Base-by-base conservation (phyloP, 306 rosid genomes). In the Acmispon strigosus region DNA sequence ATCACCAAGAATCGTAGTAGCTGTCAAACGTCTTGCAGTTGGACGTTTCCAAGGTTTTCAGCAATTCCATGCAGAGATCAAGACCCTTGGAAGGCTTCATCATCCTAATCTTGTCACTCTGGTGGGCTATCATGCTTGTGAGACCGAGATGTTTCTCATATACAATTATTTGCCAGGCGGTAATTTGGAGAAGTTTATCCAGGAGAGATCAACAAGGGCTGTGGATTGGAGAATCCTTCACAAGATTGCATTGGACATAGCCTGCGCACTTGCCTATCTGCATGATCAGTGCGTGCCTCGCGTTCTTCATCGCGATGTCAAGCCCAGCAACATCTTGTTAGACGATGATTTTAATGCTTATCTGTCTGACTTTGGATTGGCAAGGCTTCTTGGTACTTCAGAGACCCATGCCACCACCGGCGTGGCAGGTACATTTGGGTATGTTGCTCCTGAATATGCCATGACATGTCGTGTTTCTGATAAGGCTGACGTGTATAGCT, bases 351-450 rank as follows among this genome's bases (percentile, higher is more conserved):
- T 66, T 69, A 90, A 87, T 78, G 98, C 98, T 7, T 90, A 85
- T 82, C 81, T 92, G 22, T 92, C 98, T 0, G 98, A 92, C 82
- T 92, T 92, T 42, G 98, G 98, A 57, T 77, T 92, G 91, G 98
- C 98, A 16, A 77, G 98, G 71, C 96, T 92, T 49, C 76, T 92
- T 17, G 98, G 98, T 15, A 92, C 96, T 55, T 92, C 98, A 15
- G 98, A 92, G 71, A 92, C 98, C 32, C 98, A 92, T 75, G 98
- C 98, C 10, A 92, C 98, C 17, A 92, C 98, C 1, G 98, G 98
- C 20, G 98, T 92, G 10, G 98, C 98, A 17, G 98, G 98, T 73
- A 92, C 98, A 49, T 92, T 92, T 8, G 98, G 98, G 0, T 92
- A 92, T 29, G 98, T 92, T 16, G 98, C 98, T 53, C 98, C 98